Base-by-base conservation (phyloP, 2,329 filamentous ascomycete genomes). In the Bimuria novae-zelandiae region DNA sequence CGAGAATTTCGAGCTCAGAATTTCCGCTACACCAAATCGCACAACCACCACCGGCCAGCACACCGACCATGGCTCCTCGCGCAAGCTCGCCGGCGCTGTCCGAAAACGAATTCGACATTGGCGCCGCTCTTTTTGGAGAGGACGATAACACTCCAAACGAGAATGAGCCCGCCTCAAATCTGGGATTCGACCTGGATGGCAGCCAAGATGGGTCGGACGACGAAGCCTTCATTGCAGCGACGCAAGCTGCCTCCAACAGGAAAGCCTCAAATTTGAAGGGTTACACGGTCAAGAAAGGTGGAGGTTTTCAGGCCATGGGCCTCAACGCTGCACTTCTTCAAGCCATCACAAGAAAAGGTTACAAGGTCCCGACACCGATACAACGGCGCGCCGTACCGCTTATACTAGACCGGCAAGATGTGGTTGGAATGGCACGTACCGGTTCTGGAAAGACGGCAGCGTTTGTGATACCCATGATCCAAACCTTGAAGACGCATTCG, bases 381-480 rank as follows among this genome's bases (percentile, higher is more conserved):
- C 94, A 99, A 78, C 86, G 94, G 63, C 97, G 97, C 76, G 90
- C 94, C 1, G 96, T 99, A 42, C 95, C 94, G 3, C 80, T 97
- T 50, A 86, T 99, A 50, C 80, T 97, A 63, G 89, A 95, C 56
- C 85, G 89, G 49, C 90, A 92, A 76, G 94, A 99, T 81, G 90
- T 97, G n/a, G 93, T 99, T 21, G 95, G 92, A 61, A 99, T 99
- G 94, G 94, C 94, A 7, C 84, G 95, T 61, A 99, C 95, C n/a
- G 94, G 94, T 71, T 97, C 92, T 17, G 94, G 94, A 78, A 99
- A 99, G 80, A 99, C 95, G 1, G 94, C 92, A 1, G 94, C 94
- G 19, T 99, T 99, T 74, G 92, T 97, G 22, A 95, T 99, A 60
- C 94, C 94, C 37, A 96, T 99, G 93, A 92, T 99, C 56, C 91